Percentiles rank a stretch among this genome's conserved stretches.
Conservation (phyloP, 179 eudicot species). For the Heliamphora pulchella region DNA sequence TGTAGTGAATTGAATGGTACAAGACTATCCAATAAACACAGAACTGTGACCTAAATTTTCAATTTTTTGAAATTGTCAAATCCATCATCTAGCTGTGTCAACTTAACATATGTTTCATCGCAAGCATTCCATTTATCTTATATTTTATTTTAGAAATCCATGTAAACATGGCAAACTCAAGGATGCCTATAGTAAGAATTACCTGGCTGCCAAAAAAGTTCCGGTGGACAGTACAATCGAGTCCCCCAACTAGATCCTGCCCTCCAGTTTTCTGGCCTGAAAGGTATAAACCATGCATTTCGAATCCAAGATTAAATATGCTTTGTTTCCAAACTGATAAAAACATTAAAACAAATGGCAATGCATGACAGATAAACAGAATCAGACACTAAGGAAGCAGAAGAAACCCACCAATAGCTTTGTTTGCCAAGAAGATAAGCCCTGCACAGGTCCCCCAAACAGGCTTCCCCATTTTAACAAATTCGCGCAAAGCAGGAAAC, state of each 20-base stretch:
- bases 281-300: slow-evolving; percentile 12
- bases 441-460: slow-evolving; percentile 99
- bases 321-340: background rate
- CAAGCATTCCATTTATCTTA: background rate
- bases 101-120: background rate
- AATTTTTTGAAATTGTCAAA: background rate
- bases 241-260: slow-evolving; percentile 86
- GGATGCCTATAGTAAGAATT: background rate
- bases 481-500: slow-evolving; percentile 93
- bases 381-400: background rate
- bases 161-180: background rate
- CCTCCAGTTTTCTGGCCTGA: slow-evolving; percentile 92
- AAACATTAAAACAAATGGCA: background rate
- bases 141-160: background rate
- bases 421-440: slow-evolving; percentile 85
- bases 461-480: slow-evolving; percentile 82
- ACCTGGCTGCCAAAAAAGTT: slow-evolving; percentile 99
- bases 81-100: background rate
- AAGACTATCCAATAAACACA: background rate
- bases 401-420: slow-evolving; percentile 52
- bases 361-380: background rate
- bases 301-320: background rate
- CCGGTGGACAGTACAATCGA: slow-evolving; percentile 83
- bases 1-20: background rate
- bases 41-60: background rate